Evolutionary conservation across 106 monocot genomes (phyloP), one percentile per base, ranked within the genome.

Genomic region (Dendrobium catenatum): DNA sequence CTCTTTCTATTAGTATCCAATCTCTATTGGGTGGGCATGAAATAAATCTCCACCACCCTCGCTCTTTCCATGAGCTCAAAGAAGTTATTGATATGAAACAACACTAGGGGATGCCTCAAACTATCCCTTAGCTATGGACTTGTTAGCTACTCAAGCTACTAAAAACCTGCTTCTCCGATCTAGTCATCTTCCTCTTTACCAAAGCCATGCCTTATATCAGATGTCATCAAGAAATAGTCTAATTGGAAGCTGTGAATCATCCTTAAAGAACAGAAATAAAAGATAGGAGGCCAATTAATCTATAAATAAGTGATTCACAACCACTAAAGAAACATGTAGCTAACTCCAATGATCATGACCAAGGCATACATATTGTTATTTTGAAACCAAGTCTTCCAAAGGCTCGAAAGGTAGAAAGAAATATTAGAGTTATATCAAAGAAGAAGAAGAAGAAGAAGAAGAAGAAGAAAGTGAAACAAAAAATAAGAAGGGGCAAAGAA

Each of bases 351-450:
- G 41, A 20, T 16, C 13, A 58, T 46, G 19, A 6, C 24, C 80
- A 79, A 20, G 80, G 85, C 2, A 83, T 87, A 72, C 68, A 66
- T 8, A 93, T 96, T 83, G 96, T 96, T 72, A 86, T 96, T 77
- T 67, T 96, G 77, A 91, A 96, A 54, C 91, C 96, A 66, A 79
- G 83, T 74, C 59, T 92, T 40, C 85, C 82, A 26, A 90, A 87
- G 68, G 78, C 72, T 42, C 58, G 10, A 31, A 83, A 85, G 7
- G 77, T 73, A 31, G 72, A 33, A 72, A 74, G 18, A 77, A 72
- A 80, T 20, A 13, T 66, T 79, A 41, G 82, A 85, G 17, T n/a
- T 86, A 15, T 76, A 75, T 81, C 37, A 80, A 19, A 26, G 0
- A 26, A 26, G 26, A 26, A 87, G 90, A 64, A 85, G 77, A 68